phyloP scores from a whole-genome alignment of 164 flowering plant genomes.

The Chimonanthus praecox region DNA sequence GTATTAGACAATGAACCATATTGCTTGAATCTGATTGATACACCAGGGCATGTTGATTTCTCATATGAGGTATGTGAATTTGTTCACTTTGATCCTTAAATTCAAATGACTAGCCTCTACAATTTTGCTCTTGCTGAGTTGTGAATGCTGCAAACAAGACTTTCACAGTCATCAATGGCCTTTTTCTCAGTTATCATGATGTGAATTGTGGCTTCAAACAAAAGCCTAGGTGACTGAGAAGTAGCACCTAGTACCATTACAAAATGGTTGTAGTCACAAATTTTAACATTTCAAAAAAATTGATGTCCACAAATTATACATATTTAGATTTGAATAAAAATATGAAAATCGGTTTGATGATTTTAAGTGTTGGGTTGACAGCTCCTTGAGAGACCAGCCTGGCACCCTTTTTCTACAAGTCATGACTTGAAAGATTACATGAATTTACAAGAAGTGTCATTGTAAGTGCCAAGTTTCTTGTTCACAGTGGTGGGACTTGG shows the following conservation, averaged over 20 bases:
- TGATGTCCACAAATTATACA: no score
- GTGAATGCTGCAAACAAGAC: constrained; percentile 4
- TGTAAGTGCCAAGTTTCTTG: no score
- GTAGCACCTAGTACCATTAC: background rate
- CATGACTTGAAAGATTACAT: no score
- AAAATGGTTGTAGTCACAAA: background rate
- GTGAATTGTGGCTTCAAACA: background rate
- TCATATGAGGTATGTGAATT: constrained; percentile 74
- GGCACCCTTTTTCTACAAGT: no score
- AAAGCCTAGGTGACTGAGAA: background rate
- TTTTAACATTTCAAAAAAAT: no score
- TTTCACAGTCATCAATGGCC: background rate
- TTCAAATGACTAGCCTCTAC: background rate
- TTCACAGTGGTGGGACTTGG: no score
- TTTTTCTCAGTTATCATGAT: background rate
- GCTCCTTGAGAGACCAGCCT: no score
- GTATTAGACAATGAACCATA: constrained; percentile 49
- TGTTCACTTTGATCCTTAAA: background rate
- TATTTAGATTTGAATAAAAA: no score
- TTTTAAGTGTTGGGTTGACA: no score
- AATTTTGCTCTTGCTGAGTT: background rate
- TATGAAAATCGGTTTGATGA: no score
- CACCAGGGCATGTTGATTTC: constrained; percentile 99
- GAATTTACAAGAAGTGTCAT: no score
- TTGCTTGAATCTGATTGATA: constrained; percentile 89